phyloP scores from a whole-genome alignment of 1,284 basidiomycete genomes.

The Phlebopus sp. region DNA sequence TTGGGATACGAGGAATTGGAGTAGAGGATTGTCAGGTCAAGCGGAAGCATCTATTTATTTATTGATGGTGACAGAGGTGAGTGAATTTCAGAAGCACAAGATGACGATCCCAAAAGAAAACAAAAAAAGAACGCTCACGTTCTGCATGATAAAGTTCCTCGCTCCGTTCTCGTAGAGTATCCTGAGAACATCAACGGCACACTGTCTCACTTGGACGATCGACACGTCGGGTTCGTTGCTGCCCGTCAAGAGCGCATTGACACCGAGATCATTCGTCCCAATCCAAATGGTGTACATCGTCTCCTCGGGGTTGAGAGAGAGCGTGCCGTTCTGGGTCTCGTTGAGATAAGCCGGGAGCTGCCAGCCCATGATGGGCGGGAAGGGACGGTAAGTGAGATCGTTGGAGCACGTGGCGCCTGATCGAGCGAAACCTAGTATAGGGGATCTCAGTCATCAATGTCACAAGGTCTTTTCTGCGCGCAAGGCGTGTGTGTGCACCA shows the following conservation, averaged over 20 bases:
- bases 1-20: conserved; percentile 40
- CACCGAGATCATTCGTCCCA: conserved; percentile 47
- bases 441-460: neutral
- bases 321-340: conserved; percentile 24
- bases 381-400: conserved; percentile 37
- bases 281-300: conserved; percentile 52
- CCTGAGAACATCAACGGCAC: conserved; percentile 42
- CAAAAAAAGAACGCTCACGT: conserved; percentile 39
- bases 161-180: conserved; percentile 41
- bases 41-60: conserved; percentile 51
- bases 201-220: conserved; percentile 40
- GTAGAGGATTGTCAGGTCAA: conserved; percentile 45
- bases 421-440: conserved; percentile 32
- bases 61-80: neutral
- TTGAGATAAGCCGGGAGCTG: conserved; percentile 37
- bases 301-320: conserved; percentile 28
- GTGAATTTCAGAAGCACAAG: neutral
- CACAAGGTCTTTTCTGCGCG: neutral
- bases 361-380: conserved; percentile 37
- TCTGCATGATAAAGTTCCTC: conserved; percentile 48
- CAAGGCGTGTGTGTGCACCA: conserved; percentile 20
- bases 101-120: too few relatives aligned
- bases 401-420: conserved; percentile 47
- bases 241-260: conserved; percentile 37
- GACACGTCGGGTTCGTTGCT: conserved; percentile 35